Base-by-base conservation (phyloP, 306 rosid genomes). In the Cucumis cinereus region DNA sequence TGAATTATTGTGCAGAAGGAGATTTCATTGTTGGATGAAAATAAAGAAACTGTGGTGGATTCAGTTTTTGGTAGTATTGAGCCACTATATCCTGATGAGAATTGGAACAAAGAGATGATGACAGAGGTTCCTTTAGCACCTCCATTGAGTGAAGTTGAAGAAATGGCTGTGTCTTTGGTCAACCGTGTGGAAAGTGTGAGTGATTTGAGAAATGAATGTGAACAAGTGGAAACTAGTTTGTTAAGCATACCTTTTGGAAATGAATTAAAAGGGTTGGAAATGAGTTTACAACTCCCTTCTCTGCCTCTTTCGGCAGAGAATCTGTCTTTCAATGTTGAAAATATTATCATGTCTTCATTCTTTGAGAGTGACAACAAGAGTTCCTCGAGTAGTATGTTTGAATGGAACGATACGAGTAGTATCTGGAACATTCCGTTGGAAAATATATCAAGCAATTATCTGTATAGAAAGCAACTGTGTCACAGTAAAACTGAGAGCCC, bases 31-130 rank as follows among this genome's bases (percentile, higher is more conserved):
- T 66, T 76, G 2, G 79, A 22, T 71, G 91, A 88, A 23, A 75
- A 52, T 76, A 79, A 67, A 71, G 79, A 89, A 69, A 76, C 33
- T 60, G 84, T 77, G 77, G 88, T 23, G 72, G 89, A 85, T 79
- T 79, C 82, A 22, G 10, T 77, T 79, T 74, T 79, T 30, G 84
- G 66, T 66, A 62, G 47, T 74, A 19, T 77, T 54, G 77, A 33
- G 53, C 79, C 84, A 24, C 53, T 82, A 23, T 73, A 77, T 70
- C 43, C 74, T 43, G 80, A 79, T 33, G 87, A 83, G 80, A 78
- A 72, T 72, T 57, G 76, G 76, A 87, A 79, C 74, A 8, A 26
- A 10, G 36, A 17, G 73, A 82, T 47, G 81, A 82, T 59, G 40
- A 74, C 76, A 58, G 83, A 67, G 76, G 82, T 79, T 71, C 82